These are phyloP conservation scores for Dendrocalamus latiflorus DNA, from an alignment of 202 grass and related monocot genomes.

Conservation along the genomic window DNA sequence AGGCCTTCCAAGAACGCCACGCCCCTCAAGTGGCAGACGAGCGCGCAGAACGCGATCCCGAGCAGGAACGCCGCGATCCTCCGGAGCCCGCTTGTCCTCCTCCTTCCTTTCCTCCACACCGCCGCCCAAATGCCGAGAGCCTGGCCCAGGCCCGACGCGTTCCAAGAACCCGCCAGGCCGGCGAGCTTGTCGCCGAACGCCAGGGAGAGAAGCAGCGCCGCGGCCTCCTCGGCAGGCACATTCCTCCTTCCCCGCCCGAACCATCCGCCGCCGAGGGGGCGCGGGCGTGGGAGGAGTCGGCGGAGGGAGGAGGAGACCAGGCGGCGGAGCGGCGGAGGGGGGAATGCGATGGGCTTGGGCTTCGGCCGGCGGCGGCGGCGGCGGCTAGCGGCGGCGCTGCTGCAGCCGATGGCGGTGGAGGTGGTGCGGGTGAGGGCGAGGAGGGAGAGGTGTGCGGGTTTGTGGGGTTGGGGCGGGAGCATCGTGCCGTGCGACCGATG, in stretches of 20 bases:
- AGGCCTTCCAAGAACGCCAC: conserved; percentile 18
- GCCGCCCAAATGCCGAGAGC: conserved; percentile 33
- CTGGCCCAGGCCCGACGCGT: conserved; percentile 30
- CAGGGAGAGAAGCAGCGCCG: conserved; percentile 27
- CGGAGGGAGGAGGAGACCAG: conserved; percentile 32
- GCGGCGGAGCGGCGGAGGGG: conserved; percentile 17
- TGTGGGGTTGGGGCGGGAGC: conserved; percentile 11
- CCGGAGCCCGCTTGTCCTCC: too few species aligned
- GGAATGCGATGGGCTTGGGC: conserved; percentile 27
- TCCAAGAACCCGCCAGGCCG: conserved; percentile 26
- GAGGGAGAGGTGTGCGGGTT: background rate
- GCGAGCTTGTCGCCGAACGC: conserved; percentile 29
- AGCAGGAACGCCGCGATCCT: too few species aligned
- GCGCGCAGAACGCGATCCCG: too few species aligned
- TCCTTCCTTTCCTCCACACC: too few species aligned
- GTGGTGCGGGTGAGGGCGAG: background rate
- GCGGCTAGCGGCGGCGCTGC: background rate
- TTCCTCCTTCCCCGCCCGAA: background rate
- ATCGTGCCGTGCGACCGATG: conserved; percentile 9
- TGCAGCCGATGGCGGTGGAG: conserved; percentile 24
- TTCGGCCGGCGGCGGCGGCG: conserved; percentile 1
- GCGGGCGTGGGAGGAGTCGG: conserved; percentile 26
- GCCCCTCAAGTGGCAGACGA: too few species aligned
- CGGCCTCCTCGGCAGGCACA: background rate
- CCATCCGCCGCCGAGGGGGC: conserved; percentile 19